Base-by-base conservation (phyloP, 805 yeast genomes). In the Phaffomyces antillensis region DNA sequence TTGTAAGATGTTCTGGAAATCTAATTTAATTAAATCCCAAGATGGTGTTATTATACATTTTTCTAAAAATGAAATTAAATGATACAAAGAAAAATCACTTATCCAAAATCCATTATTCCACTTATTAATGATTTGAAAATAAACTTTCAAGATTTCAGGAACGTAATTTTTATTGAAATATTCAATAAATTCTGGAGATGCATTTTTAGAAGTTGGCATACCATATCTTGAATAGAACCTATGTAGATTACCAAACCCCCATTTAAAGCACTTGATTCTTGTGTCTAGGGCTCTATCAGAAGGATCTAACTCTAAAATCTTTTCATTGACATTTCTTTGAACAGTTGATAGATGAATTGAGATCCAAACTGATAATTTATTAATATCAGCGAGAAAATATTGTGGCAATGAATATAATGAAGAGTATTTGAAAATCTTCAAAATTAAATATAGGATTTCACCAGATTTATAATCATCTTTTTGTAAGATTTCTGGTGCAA, bases 181-280 rank as follows among this genome's bases (percentile, higher is more conserved):
- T 4, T 66, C 63, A 25, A 79, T 71, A 60, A 86, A 88, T 15
- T 71, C 76, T 18, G 72, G 73, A 52, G 54, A 47, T 55, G 61
- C 28, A 51, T 44, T 64, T 69, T 70, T 73, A 44, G 49, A 58
- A 55, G 50, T 49, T 36, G 55, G 55, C 23, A 43, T 47, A 35
- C 66, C 52, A 59, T 79, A 89, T 52, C 86, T 75, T 43, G 75
- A 73, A 55, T 85, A 82, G 17, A 89, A 67, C 53, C 91, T 75
- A 54, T 75, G 76, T 42, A 90, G 60, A 60, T 88, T 88, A 35
- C 86, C 88, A 53, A 80, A 80, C 5, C 91, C 81, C 98, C 99
- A 91, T 63, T 93, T 93, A 67, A 73, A 90, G 56, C 78, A 79
- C 64, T 80, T 91, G 59, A 70, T 81, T 75, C 83, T 68, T 55